These are phyloP conservation scores for Wickerhamomyces ciferrii DNA, from an alignment of 805 yeast species.

Conservation along the genomic window DNA sequence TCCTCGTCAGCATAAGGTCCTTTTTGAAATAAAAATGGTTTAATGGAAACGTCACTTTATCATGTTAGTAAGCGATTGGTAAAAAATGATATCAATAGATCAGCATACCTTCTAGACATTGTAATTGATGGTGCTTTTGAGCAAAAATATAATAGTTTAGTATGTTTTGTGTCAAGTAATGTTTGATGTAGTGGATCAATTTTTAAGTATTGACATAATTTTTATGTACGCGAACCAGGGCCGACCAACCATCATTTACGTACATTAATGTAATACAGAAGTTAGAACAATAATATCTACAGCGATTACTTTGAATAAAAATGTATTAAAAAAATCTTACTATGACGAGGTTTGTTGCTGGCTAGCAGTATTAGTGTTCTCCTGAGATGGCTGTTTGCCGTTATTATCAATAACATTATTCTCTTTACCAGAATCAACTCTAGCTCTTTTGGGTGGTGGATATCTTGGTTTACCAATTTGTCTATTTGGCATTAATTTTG, in stretches of 20 bases:
- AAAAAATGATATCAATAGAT: no score
- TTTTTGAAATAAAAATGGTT: constrained; percentile 17
- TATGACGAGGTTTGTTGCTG: not conserved
- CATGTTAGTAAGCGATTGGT: not conserved
- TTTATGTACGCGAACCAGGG: not conserved
- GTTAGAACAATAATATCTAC: not conserved
- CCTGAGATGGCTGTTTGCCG: not conserved
- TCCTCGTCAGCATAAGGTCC: constrained; percentile 32
- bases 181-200: not conserved
- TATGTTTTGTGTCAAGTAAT: not conserved
- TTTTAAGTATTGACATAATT: not conserved
- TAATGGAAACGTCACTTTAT: constrained; percentile 12
- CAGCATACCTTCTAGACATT: not conserved
- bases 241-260: not conserved
- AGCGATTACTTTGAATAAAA: not conserved
- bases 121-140: no score
- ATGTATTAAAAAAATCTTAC: not conserved
- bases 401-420: not conserved
- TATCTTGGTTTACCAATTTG: constrained; percentile 23
- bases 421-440: not conserved
- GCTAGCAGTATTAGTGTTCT: not conserved
- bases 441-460: constrained; percentile 16
- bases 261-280: no score
- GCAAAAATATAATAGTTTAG: no score
- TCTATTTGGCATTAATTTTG: constrained; percentile 19